Conservation (phyloP, 208 protist species). For the Trypanosoma boissoni region DNA sequence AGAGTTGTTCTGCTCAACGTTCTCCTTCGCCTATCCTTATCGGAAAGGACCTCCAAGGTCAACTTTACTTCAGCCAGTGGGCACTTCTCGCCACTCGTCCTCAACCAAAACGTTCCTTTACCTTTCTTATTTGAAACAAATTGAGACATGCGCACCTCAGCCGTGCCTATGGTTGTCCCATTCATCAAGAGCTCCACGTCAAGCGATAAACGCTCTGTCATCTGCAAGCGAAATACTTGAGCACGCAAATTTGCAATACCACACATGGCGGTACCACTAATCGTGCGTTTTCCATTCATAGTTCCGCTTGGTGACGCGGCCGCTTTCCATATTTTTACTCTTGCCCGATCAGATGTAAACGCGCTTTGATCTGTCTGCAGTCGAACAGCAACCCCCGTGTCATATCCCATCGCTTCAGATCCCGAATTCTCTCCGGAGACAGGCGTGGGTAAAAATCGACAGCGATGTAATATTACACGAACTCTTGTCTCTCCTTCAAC, state of each 20-base stretch:
- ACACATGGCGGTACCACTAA: background rate
- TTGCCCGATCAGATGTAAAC: background rate
- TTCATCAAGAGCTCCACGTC: constrained; percentile 7
- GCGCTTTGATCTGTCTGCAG: background rate
- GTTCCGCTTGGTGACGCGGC: background rate
- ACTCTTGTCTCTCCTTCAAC: constrained; percentile 28
- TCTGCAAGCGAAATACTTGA: constrained; percentile 15
- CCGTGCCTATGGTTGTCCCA: background rate
- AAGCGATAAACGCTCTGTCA: constrained; percentile 1
- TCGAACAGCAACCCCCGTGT: background rate
- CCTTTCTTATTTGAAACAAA: constrained; percentile 7
- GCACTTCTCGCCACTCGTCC: background rate
- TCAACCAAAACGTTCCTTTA: constrained; percentile 5
- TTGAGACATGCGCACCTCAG: constrained; percentile 3
- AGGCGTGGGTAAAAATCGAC: constrained; percentile 33
- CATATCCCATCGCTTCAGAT: no score
- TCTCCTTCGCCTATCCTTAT: constrained; percentile 9
- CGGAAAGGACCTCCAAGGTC: constrained; percentile 2
- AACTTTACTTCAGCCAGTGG: constrained; percentile 18
- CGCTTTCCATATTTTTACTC: no score
- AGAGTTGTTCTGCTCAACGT: no score
- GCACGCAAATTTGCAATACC: constrained; percentile 8
- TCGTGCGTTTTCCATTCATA: background rate
- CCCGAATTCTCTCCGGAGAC: background rate
- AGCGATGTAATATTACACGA: constrained; percentile 50